A percentile compares a stretch with the other conserved stretches of the same genome.
These are phyloP conservation scores for Acrodontium crateriforme DNA, from an alignment of 2,329 filamentous ascomycete genomes.

Conservation along the genomic window DNA sequence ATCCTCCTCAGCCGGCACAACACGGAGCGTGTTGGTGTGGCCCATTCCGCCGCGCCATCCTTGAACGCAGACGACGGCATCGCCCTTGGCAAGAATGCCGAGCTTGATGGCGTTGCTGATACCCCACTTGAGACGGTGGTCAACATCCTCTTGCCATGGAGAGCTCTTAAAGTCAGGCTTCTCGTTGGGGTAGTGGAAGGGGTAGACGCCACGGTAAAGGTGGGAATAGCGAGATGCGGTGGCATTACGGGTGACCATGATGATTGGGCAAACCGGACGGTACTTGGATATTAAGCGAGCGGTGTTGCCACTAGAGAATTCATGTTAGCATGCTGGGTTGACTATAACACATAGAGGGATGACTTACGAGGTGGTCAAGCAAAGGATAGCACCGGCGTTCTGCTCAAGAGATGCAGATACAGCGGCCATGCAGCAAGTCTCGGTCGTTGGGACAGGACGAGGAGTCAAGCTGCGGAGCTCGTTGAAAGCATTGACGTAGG, in stretches of 20 bases:
- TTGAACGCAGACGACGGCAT: constrained; percentile 71
- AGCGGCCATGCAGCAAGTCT: constrained; percentile 94
- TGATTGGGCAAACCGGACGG: constrained; percentile 95
- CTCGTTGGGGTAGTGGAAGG: constrained; percentile 81
- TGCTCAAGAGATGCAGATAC: constrained; percentile 92
- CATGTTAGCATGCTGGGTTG: constrained; percentile 54
- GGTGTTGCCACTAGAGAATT: constrained; percentile 56
- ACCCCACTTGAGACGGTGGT: constrained; percentile 94
- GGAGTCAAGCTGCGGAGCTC: constrained; percentile 76
- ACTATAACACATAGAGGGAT: constrained; percentile 81
- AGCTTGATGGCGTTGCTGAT: constrained; percentile 77
- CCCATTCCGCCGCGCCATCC: constrained; percentile 87
- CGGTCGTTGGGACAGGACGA: constrained; percentile 72
- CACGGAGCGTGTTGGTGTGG: constrained; percentile 66
- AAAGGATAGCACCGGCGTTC: constrained; percentile 90
- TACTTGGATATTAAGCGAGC: constrained; percentile 96
- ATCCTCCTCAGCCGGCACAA: constrained; percentile 37
- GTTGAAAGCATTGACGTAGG: constrained; percentile 92
- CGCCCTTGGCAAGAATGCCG: constrained; percentile 56
- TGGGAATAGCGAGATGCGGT: constrained; percentile 80
- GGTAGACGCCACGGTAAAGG: constrained; percentile 94
- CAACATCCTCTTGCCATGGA: constrained; percentile 98
- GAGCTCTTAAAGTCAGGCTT: constrained; percentile 90
- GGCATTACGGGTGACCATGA: constrained; percentile 90
- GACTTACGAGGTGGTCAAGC: constrained; percentile 71